Evolutionary conservation across 768 basidiomycete species (phyloP).

Genomic region (Boletus rex-veris): DNA sequence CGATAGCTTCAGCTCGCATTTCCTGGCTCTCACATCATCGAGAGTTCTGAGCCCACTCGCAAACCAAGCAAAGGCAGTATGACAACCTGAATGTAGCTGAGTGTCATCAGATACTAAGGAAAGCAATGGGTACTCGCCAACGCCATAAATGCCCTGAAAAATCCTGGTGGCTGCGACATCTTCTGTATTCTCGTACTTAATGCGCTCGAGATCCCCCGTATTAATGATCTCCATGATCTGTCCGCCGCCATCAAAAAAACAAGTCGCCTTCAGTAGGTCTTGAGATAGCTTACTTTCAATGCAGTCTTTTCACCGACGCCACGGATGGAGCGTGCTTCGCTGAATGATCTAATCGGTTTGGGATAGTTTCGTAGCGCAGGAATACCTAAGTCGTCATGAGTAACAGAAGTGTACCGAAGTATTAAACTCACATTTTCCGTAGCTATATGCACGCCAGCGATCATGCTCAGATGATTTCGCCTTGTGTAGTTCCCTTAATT

Average conservation of each 20-base stretch:
- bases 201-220: constrained; percentile 68
- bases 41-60: constrained; percentile 72
- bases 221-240: constrained; percentile 81
- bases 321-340: constrained; percentile 55
- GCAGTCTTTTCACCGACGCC: constrained; percentile 78
- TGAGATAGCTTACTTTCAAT: constrained; percentile 48
- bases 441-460: constrained; percentile 62
- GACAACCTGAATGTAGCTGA: constrained; percentile 43
- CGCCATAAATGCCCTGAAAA: constrained; percentile 84
- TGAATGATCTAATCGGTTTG: constrained; percentile 52
- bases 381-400: constrained; percentile 44
- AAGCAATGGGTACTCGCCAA: constrained; percentile 50
- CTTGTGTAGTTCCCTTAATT: constrained; percentile 63
- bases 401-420: background rate
- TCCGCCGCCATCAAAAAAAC: background rate
- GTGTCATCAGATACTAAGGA: background rate
- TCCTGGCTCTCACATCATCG: constrained; percentile 62
- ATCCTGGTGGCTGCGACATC: constrained; percentile 52
- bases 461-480: constrained; percentile 59
- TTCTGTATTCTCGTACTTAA: constrained; percentile 62
- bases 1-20: constrained; percentile 58
- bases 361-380: constrained; percentile 53
- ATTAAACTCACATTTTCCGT: constrained; percentile 55
- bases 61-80: constrained; percentile 72
- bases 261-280: no score